A percentile compares a stretch with the other conserved stretches of the same genome.
These are phyloP conservation scores for Tetrapisispora phaffii DNA, from an alignment of 805 yeast species.

Conservation along the genomic window DNA sequence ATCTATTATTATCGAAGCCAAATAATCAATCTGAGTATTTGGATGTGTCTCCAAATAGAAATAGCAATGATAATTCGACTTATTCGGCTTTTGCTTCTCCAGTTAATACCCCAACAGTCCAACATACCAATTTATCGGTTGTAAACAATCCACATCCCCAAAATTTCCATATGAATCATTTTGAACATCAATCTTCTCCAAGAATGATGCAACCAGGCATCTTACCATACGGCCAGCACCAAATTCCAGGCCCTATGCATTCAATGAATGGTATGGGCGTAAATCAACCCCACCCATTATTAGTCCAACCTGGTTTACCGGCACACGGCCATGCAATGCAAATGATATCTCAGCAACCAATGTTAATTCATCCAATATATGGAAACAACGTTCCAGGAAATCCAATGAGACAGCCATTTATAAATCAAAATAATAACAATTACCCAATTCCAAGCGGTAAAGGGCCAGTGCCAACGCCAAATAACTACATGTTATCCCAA, in stretches of 20 bases:
- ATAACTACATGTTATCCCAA: neutral
- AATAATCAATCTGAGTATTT: neutral
- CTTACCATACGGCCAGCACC: neutral
- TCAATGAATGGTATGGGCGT: neutral
- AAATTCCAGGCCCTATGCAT: neutral
- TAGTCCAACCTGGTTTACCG: neutral
- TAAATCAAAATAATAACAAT: neutral
- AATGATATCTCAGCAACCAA: neutral
- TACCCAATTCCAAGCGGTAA: neutral
- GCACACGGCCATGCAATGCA: neutral
- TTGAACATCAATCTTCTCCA: neutral
- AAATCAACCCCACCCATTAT: neutral
- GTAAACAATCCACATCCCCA: neutral
- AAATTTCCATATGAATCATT: neutral
- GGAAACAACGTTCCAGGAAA: conserved; percentile 1
- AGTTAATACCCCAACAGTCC: conserved; percentile 8
- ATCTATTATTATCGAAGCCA: conserved; percentile 5
- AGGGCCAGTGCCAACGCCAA: neutral
- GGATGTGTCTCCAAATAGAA: neutral
- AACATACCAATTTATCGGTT: neutral
- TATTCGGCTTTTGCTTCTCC: conserved; percentile 10
- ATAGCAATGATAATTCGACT: neutral
- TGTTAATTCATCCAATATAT: neutral
- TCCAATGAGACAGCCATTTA: neutral
- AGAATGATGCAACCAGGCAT: neutral